Evolutionary conservation across 2,329 filamentous ascomycete species (phyloP).

Genomic region (Knufia petricola): DNA sequence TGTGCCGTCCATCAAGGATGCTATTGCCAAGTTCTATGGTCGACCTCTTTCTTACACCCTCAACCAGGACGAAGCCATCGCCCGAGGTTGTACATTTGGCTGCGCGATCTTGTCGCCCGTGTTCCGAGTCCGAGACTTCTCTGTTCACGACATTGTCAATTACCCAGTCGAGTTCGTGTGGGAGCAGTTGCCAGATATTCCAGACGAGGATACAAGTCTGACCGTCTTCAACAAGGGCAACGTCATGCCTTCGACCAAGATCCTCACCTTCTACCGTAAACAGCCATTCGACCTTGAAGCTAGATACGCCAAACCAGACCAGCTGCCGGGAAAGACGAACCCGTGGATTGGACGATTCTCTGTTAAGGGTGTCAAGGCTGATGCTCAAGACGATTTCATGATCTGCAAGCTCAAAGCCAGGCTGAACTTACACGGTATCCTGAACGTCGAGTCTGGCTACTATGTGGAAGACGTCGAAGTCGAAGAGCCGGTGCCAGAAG

Average conservation of each 20-base stretch:
- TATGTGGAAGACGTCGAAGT: slow-evolving; percentile 97
- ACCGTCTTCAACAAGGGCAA: slow-evolving; percentile 98
- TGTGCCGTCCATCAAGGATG: slow-evolving; percentile 84
- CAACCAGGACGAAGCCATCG: slow-evolving; percentile 96
- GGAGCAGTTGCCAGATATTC: slow-evolving; percentile 98
- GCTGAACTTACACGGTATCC: slow-evolving; percentile 87
- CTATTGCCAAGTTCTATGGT: slow-evolving; percentile 81
- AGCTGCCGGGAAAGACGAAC: slow-evolving; percentile 77
- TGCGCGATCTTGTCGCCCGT: slow-evolving; percentile 95
- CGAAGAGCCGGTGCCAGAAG: slow-evolving; percentile 79
- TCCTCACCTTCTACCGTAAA: slow-evolving; percentile 98
- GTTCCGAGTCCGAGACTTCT: slow-evolving; percentile 97
- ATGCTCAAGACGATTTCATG: slow-evolving; percentile 86
- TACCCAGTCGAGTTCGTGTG: slow-evolving; percentile 98
- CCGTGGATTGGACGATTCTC: slow-evolving; percentile 97
- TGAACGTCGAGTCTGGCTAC: slow-evolving; percentile 95
- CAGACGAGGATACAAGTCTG: slow-evolving; percentile 93
- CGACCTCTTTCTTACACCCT: slow-evolving; percentile 91
- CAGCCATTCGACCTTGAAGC: slow-evolving; percentile 95
- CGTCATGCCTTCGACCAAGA: slow-evolving; percentile 95
- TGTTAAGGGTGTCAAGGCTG: slow-evolving; percentile 92
- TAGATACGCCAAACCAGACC: slow-evolving; percentile 77
- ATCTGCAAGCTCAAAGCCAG: slow-evolving; percentile 99
- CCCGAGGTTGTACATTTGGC: slow-evolving; percentile 91
- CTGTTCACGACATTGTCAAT: slow-evolving; percentile 92